Base-by-base conservation (phyloP, 192 early-diverging fungal genomes). In the Backusella mclennaniae region DNA sequence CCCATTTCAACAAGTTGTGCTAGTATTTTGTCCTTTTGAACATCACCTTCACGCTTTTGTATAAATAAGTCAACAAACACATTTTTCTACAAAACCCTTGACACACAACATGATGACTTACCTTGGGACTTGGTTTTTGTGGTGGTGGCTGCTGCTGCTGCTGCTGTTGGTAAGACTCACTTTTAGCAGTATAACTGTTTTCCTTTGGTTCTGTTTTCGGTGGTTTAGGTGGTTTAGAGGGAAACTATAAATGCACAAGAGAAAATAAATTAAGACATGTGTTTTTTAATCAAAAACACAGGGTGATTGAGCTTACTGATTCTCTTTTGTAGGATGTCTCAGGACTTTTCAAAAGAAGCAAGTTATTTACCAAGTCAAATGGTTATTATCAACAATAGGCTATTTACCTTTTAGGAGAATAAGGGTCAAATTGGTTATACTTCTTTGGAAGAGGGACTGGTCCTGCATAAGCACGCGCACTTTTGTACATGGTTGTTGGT, bases 401-500 rank as follows among this genome's bases (percentile, higher is more conserved):
- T 11, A n/a, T 31, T 31, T 29, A 31, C 42, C 21, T 71, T 46
- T 71, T 44, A 29, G 35, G 11, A 38, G 38, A 15, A 23, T 31
- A 71, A 46, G 41, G 44, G 15, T 17, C 53, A 59, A 53, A 53
- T 4, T 59, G 1, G 11, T 12, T 59, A 26, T 26, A 26, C 23
- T 59, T 59, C 17, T 59, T 59, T 59, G 42, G 29, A 71, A 44
- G 70, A 15, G 39, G 70, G 1, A 41, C 42, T 15, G 70, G 70
- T 29, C 39, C 38, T 31, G 70, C 38, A 36, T 39, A 39, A 52
- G 26, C 29, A 12, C 39, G 70, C 38, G 70, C 35, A n/a, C 42
- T 31, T 4, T 15, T 63, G 15, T 74, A 74, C 73, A 74, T 74
- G 3, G 56, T 35, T 23, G 49, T 74, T 38, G 73, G 73, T 9